phyloP scores from a whole-genome alignment of 108 stramenopile genomes.

The Nannochloropsis gaditana region DNA sequence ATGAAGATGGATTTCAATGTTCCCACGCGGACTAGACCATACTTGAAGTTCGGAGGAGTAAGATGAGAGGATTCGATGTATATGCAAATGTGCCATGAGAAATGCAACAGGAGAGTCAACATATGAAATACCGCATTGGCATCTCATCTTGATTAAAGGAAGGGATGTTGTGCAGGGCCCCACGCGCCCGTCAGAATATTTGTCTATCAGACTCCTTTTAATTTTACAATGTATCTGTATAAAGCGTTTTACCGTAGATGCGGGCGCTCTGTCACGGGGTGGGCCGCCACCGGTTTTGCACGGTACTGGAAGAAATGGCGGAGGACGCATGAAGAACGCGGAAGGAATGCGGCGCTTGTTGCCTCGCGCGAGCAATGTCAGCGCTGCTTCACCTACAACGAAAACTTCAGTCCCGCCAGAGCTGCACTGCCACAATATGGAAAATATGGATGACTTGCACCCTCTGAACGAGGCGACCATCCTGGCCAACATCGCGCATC shows the following conservation, averaged over 20 bases:
- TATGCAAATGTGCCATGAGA: no score
- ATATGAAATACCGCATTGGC: no score
- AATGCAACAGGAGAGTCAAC: no score
- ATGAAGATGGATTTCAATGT: not conserved
- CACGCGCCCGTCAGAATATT: no score
- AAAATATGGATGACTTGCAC: constrained; percentile 45
- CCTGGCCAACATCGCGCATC: constrained; percentile 36
- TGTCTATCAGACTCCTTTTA: no score
- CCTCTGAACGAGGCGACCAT: constrained; percentile 46
- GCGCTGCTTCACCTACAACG: not conserved
- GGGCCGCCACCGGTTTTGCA: not conserved
- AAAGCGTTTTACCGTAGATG: not conserved
- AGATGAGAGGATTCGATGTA: no score
- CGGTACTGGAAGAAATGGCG: not conserved
- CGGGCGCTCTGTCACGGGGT: not conserved
- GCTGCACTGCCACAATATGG: constrained; percentile 7
- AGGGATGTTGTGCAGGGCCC: no score
- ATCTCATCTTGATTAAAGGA: no score
- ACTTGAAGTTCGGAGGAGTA: not conserved
- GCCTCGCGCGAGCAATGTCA: constrained; percentile 19
- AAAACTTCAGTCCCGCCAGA: not conserved
- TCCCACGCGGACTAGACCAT: not conserved
- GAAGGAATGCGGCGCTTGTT: constrained; percentile 26
- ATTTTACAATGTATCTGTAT: no score
- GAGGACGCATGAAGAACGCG: constrained; percentile 13